phyloP scores from a whole-genome alignment of 192 early-diverging fungal species.

The Coemansia sp. region DNA sequence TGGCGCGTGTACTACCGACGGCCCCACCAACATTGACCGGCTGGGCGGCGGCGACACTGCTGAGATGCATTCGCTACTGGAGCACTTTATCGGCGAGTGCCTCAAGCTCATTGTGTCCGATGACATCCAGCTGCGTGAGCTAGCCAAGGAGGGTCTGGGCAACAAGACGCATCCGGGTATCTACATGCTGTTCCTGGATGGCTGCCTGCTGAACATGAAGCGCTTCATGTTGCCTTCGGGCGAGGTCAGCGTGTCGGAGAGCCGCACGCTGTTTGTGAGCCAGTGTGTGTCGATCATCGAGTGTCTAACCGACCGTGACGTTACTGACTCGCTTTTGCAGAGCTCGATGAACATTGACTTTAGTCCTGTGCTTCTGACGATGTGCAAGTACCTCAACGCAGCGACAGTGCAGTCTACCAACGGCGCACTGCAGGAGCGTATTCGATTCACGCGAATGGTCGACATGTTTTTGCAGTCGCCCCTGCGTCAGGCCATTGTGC shows the following conservation, averaged over 20 bases:
- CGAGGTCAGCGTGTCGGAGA: constrained; percentile 53
- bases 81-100: constrained; percentile 55
- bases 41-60: constrained; percentile 43
- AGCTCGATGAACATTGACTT: constrained; percentile 52
- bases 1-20: constrained; percentile 46
- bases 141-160: constrained; percentile 50
- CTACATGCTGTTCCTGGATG: constrained; percentile 53
- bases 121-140: constrained; percentile 54
- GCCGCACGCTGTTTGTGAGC: constrained; percentile 55
- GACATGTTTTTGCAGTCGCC: constrained; percentile 50
- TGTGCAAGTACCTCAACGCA: constrained; percentile 51
- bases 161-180: constrained; percentile 55
- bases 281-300: constrained; percentile 55
- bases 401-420: constrained; percentile 31
- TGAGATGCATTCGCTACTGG: constrained; percentile 50
- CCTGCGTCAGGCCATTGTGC: constrained; percentile 46
- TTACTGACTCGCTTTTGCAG: constrained; percentile 38
- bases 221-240: constrained; percentile 52
- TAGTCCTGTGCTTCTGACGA: constrained; percentile 45
- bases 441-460: constrained; percentile 48
- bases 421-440: constrained; percentile 47
- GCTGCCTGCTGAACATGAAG: constrained; percentile 47
- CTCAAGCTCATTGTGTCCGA: constrained; percentile 53
- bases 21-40: constrained; percentile 29
- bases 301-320: constrained; percentile 46